Conservation (phyloP, 2,329 filamentous ascomycete genomes). For the Dothideomycetes sp. region DNA sequence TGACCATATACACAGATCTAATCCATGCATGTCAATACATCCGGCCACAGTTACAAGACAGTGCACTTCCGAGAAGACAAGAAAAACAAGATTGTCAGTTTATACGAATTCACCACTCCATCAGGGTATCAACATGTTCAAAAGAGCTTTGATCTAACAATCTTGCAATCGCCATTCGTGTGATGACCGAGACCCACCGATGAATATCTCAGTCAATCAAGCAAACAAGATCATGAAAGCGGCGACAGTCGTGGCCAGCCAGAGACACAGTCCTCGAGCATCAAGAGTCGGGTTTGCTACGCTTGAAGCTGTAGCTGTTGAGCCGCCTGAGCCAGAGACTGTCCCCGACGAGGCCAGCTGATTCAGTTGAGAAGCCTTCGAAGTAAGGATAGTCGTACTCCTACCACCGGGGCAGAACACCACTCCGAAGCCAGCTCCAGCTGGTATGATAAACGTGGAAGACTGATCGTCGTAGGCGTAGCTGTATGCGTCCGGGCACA, state of each 20-base stretch:
- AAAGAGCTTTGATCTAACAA: no score
- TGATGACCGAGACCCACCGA: no score
- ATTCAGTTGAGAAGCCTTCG: slow-evolving; percentile 23
- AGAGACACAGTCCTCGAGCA: slow-evolving; percentile 5
- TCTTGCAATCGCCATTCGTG: no score
- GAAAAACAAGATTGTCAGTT: no score
- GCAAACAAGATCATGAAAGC: background rate
- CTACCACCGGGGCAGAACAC: slow-evolving; percentile 59
- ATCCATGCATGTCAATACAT: no score
- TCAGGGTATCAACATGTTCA: no score
- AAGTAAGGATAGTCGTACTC: slow-evolving; percentile 37
- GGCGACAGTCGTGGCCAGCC: background rate
- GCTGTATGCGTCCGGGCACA: slow-evolving; percentile 79
- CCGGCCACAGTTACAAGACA: no score
- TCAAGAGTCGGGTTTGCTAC: slow-evolving; percentile 13
- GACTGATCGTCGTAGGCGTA: slow-evolving; percentile 52
- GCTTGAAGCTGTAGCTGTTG: slow-evolving; percentile 7
- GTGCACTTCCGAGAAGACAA: no score
- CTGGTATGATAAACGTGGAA: slow-evolving; percentile 46
- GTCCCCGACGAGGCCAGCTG: slow-evolving; percentile 13
- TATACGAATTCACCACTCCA: no score
- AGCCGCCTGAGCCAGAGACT: slow-evolving; percentile 12
- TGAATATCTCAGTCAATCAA: no score
- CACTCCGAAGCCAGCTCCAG: slow-evolving; percentile 66
- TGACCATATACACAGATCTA: no score